These are phyloP conservation scores for Trichophyton simii DNA, from an alignment of 2,329 filamentous ascomycete genomes.

Conservation along the genomic window DNA sequence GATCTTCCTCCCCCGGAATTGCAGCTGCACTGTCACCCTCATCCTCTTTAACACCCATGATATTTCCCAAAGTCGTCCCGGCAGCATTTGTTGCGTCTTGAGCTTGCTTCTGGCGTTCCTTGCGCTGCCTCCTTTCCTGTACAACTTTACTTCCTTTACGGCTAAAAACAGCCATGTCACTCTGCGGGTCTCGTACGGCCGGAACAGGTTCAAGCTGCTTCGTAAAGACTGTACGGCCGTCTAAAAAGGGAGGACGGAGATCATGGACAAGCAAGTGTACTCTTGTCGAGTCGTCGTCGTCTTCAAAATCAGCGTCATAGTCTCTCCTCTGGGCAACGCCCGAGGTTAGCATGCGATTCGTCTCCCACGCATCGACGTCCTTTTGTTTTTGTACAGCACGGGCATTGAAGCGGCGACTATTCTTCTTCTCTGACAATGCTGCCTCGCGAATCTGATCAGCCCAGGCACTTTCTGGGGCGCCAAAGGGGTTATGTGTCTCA, in stretches of 20 bases:
- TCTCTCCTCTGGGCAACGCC: slow-evolving; percentile 85
- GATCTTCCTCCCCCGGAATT: slow-evolving; percentile 57
- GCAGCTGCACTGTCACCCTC: slow-evolving; percentile 76
- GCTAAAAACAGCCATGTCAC: slow-evolving; percentile 97
- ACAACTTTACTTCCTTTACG: slow-evolving; percentile 90
- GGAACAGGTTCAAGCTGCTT: slow-evolving; percentile 93
- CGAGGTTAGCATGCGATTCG: slow-evolving; percentile 94
- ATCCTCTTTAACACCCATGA: slow-evolving; percentile 91
- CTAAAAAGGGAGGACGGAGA: slow-evolving; percentile 82
- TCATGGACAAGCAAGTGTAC: slow-evolving; percentile 90
- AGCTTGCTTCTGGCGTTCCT: slow-evolving; percentile 85
- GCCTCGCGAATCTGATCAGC: slow-evolving; percentile 65
- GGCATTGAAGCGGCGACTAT: slow-evolving; percentile 56
- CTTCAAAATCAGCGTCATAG: slow-evolving; percentile 64
- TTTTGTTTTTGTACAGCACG: slow-evolving; percentile 74
- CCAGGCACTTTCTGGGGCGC: slow-evolving; percentile 57
- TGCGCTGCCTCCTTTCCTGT: slow-evolving; percentile 77
- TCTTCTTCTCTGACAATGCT: slow-evolving; percentile 67
- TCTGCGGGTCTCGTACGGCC: slow-evolving; percentile 83
- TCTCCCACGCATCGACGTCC: slow-evolving; percentile 96
- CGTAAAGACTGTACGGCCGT: slow-evolving; percentile 90
- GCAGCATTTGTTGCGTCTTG: slow-evolving; percentile 89
- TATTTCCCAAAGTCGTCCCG: slow-evolving; percentile 80
- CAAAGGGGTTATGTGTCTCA: slow-evolving; percentile 86
- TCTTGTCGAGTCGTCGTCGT: slow-evolving; percentile 74